Evolutionary conservation across 1,284 basidiomycete species (phyloP), one percentile per base, ranked within the genome.

Genomic region (Trichosporon faecale): DNA sequence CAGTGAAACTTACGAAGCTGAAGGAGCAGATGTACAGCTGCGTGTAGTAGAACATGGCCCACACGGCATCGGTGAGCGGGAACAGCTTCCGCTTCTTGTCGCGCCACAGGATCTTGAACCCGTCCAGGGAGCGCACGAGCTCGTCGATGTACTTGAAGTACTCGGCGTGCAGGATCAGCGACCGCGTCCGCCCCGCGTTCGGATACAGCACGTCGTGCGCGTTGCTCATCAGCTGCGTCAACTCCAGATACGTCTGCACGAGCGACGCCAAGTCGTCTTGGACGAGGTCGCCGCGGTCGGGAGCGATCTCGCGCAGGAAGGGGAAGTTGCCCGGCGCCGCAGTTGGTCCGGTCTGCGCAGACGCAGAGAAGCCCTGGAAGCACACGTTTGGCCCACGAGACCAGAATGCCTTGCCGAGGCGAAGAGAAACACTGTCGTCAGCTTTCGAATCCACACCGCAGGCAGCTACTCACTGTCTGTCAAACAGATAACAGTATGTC

Each of bases 401-500:
- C 83, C 83, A 84, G 72, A 84, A 84, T 1, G 81, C 83, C 44
- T 81, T 79, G 14, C 83, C 83, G 12, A 83, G 76, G 0, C 82
- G 79, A 2, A 83, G 74, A 0, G 80, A 82, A 23, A 83, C 76
- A 64, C 77, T 80, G 60, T n/a, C 63, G 23, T 60, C 25, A 64
- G 70, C 35, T 40, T 57, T 35, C 52, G 46, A 29, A 64, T 66
- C 66, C 11, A 66, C n/a, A 40, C 61, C 60, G 29, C 60, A 68
- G 27, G 64, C 44, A 57, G 37, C 4, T 14, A 74, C 79, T 72
- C 60, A 79, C 76, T 83, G 81, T 63, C 82, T 70, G 64, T 83
- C 82, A 31, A 83, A 84, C 6, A 84, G 77, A 65, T 84, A 84
- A 73, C 82, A 82, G 66, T 82, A 84, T 0, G 83, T 84, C 81